Conservation (phyloP, 2,329 filamentous ascomycete species). For the Bertia moriformis region DNA sequence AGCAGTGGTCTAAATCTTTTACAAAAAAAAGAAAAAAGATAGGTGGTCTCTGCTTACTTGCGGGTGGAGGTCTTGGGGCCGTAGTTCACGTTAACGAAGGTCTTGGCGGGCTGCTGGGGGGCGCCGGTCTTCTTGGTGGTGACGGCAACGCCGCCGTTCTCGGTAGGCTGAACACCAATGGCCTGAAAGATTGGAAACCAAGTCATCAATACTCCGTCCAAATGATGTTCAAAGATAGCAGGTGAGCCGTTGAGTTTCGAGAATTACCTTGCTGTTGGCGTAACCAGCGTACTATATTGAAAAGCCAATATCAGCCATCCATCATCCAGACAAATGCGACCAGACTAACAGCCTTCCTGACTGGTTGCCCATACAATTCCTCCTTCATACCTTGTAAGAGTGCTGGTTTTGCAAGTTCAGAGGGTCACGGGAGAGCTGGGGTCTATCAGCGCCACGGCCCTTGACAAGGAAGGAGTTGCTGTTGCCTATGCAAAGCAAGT, state of each 20-base stretch:
- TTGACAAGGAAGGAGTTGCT: constrained; percentile 88
- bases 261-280: constrained; percentile 40
- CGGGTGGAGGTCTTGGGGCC: constrained; percentile 59
- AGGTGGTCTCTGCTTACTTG: constrained; percentile 49
- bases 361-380: constrained; percentile 4
- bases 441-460: constrained; percentile 64
- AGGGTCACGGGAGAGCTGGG: constrained; percentile 86
- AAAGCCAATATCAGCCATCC: no score
- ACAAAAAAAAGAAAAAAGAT: not conserved
- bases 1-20: constrained; percentile 2
- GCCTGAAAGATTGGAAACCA: constrained; percentile 29
- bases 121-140: constrained; percentile 70
- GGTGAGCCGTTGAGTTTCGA: not conserved
- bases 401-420: constrained; percentile 87
- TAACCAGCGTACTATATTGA: constrained; percentile 75
- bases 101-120: constrained; percentile 58
- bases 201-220: not conserved
- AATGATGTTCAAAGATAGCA: not conserved
- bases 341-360: no score
- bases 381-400: constrained; percentile 76
- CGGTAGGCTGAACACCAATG: constrained; percentile 60
- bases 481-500: constrained; percentile 41
- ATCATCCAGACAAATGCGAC: no score
- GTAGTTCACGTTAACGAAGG: constrained; percentile 52
- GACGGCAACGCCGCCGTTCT: constrained; percentile 69